Evolutionary conservation across 139 green algal genomes (phyloP).

Genomic region (Chlorella sorokiniana): DNA sequence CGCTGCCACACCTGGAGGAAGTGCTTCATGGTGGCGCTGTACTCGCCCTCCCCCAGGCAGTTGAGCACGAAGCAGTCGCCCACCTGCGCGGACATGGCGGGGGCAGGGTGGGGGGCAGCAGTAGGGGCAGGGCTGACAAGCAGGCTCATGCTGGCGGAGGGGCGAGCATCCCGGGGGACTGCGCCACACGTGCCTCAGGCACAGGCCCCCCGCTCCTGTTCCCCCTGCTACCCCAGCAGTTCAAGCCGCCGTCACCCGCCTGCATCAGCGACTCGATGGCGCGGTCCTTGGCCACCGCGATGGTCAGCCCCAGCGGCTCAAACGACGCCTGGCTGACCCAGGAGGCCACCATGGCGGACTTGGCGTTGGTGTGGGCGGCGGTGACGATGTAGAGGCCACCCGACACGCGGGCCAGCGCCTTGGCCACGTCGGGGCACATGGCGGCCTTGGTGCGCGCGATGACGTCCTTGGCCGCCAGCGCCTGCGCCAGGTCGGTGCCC

Average conservation of each 20-base stretch:
- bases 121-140: not conserved
- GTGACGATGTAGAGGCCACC: constrained; percentile 86
- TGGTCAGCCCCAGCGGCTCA: constrained; percentile 94
- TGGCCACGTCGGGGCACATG: constrained; percentile 81
- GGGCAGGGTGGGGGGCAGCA: not conserved
- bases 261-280: constrained; percentile 99
- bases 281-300: constrained; percentile 97
- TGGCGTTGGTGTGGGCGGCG: constrained; percentile 75
- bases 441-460: constrained; percentile 78
- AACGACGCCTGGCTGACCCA: constrained; percentile 95
- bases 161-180: not conserved
- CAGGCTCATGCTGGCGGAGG: not conserved
- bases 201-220: not conserved
- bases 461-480: constrained; percentile 80
- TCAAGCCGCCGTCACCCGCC: constrained; percentile 46
- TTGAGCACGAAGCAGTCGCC: constrained; percentile 97
- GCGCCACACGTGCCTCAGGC: not conserved
- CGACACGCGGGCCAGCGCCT: constrained; percentile 85
- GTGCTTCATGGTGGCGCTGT: constrained; percentile 78
- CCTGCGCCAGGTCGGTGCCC: constrained; percentile 86
- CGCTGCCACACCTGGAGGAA: constrained; percentile 15
- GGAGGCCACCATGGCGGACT: constrained; percentile 64
- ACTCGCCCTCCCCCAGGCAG: constrained; percentile 84
- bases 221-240: not conserved
- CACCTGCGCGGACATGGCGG: constrained; percentile 62